A percentile compares a stretch with the other conserved stretches of the same genome.
Evolutionary conservation across 106 monocot species (phyloP).

Genomic region (Platanthera guangdongensis): DNA sequence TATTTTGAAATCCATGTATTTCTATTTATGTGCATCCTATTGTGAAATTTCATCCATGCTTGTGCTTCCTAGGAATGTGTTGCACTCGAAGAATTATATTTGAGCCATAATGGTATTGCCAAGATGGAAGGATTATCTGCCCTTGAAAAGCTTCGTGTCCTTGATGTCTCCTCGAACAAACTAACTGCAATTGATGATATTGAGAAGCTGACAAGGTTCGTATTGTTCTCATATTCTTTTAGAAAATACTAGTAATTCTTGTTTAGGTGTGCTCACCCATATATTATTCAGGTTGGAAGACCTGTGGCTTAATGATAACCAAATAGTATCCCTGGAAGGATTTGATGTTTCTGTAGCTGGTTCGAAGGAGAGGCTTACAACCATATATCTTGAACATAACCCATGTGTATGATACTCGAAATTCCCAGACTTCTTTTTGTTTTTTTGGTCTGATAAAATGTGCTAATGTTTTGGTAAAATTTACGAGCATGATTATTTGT

Average conservation of each 20-base stretch:
- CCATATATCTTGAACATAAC: constrained; percentile 90
- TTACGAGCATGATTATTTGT: background rate
- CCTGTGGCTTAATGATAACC: constrained; percentile 91
- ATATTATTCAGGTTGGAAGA: constrained; percentile 64
- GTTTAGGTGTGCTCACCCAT: background rate
- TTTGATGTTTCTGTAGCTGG: constrained; percentile 57
- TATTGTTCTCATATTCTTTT: background rate
- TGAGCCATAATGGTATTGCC: constrained; percentile 92
- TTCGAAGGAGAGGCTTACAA: constrained; percentile 68
- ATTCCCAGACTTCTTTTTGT: background rate
- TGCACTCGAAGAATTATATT: constrained; percentile 85
- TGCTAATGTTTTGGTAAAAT: background rate
- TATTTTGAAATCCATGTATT: background rate
- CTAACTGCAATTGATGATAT: constrained; percentile 63
- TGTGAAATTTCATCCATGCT: background rate
- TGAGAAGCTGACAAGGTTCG: constrained; percentile 66
- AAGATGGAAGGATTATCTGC: constrained; percentile 91
- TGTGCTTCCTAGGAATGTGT: constrained; percentile 60
- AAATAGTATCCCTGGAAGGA: constrained; percentile 70
- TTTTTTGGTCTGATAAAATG: background rate
- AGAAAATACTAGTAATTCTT: too few relatives aligned
- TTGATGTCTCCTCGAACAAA: constrained; percentile 94
- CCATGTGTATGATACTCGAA: constrained; percentile 67
- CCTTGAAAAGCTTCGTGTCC: constrained; percentile 63
- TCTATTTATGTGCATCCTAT: background rate